These are phyloP conservation scores for Microbotryum scabiosae DNA, from an alignment of 1,284 basidiomycete species.

Conservation along the genomic window DNA sequence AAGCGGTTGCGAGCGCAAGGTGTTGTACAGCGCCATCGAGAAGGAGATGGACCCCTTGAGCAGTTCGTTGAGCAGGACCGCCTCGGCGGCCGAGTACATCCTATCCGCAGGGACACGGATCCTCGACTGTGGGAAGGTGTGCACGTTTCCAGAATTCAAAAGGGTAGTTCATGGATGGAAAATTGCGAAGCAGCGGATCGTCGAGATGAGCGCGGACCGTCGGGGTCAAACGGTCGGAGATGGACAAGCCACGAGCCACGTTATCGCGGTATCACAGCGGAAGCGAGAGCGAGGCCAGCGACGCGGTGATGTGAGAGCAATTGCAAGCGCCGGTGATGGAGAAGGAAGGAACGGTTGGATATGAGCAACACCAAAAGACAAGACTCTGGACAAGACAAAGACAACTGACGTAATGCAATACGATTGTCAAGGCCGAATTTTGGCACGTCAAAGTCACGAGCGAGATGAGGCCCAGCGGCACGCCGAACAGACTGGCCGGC, in stretches of 20 bases:
- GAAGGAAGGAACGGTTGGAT: neutral
- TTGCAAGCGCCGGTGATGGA: neutral
- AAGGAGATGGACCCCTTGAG: conserved; percentile 83
- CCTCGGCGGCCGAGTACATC: conserved; percentile 80
- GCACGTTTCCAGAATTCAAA: neutral
- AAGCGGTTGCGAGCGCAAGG: conserved; percentile 7
- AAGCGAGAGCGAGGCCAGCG: neutral
- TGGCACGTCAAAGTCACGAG: conserved; percentile 86
- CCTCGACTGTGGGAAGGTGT: conserved; percentile 34
- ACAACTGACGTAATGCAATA: conserved; percentile 67
- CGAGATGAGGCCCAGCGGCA: conserved; percentile 27
- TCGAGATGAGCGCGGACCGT: neutral
- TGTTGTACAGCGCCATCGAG: conserved; percentile 50
- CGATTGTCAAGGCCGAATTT: conserved; percentile 78
- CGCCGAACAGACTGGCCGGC: conserved; percentile 6
- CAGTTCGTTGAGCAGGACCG: conserved; percentile 86
- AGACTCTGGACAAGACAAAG: neutral
- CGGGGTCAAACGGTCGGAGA: neutral
- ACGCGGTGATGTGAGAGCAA: neutral
- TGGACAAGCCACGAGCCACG: neutral
- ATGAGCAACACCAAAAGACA: no score
- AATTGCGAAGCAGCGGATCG: neutral
- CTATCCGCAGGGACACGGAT: conserved; percentile 31
- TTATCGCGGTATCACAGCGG: neutral
- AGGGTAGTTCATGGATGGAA: neutral